Conservation (phyloP, 352 stramenopile genomes). For the Phytophthora rubi region DNA sequence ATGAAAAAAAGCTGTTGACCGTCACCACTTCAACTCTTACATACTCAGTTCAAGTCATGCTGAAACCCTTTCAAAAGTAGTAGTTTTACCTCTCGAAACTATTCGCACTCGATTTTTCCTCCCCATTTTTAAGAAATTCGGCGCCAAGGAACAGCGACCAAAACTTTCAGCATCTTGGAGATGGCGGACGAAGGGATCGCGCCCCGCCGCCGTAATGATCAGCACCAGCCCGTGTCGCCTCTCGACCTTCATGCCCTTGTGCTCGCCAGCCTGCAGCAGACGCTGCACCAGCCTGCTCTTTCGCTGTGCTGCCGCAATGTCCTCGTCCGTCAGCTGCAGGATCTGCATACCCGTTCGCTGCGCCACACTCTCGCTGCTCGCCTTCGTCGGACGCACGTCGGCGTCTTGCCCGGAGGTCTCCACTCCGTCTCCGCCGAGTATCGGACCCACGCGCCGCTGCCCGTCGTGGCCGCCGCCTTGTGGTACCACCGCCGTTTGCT, state of each 20-base stretch:
- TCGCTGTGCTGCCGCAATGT: not conserved
- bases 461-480: too few relatives aligned
- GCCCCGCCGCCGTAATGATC: too few relatives aligned
- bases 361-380: not conserved
- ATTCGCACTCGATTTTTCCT: not conserved
- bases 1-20: not conserved
- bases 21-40: not conserved
- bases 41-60: not conserved
- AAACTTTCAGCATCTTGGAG: not conserved
- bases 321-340: not conserved
- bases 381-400: not conserved
- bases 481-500: not conserved
- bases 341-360: not conserved
- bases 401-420: not conserved
- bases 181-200: constrained; percentile 40
- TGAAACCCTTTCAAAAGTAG: not conserved
- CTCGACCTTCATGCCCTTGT: too few relatives aligned
- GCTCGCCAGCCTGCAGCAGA: not conserved
- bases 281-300: too few relatives aligned
- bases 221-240: too few relatives aligned
- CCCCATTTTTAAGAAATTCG: not conserved
- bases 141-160: not conserved
- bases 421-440: not conserved
- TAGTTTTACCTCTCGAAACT: not conserved
- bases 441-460: not conserved